These are phyloP conservation scores for Pseudocercospora musae DNA, from an alignment of 2,329 filamentous ascomycete species.

Conservation along the genomic window DNA sequence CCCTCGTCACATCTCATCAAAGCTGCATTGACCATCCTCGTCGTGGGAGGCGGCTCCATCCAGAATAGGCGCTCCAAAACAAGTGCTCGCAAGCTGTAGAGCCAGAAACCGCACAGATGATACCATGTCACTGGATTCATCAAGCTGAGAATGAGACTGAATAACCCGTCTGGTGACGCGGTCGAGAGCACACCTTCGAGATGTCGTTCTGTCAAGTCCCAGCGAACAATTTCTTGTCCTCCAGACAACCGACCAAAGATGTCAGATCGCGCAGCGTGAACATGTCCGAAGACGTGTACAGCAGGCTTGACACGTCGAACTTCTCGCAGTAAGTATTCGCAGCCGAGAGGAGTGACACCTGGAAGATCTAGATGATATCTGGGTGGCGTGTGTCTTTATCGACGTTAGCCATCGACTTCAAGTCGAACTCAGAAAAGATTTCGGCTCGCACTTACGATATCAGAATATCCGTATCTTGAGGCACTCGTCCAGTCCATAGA, in stretches of 20 bases:
- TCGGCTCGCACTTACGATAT: constrained; percentile 51
- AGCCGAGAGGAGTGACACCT: constrained; percentile 58
- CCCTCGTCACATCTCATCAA: constrained; percentile 51
- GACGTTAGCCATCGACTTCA: not conserved
- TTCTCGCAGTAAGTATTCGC: constrained; percentile 64
- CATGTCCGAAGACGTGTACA: constrained; percentile 81
- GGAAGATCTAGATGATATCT: constrained; percentile 66
- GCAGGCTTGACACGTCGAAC: constrained; percentile 70
- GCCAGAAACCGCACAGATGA: constrained; percentile 48
- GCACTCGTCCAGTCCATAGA: constrained; percentile 70
- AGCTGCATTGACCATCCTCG: constrained; percentile 60
- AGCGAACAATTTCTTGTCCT: constrained; percentile 67
- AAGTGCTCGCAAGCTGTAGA: constrained; percentile 36
- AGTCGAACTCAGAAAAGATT: not conserved
- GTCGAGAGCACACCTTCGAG: constrained; percentile 64
- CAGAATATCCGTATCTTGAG: constrained; percentile 70
- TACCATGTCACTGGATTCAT: constrained; percentile 47
- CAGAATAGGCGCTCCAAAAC: constrained; percentile 59
- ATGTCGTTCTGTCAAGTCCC: constrained; percentile 67
- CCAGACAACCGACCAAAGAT: constrained; percentile 39
- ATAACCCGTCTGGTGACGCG: constrained; percentile 34
- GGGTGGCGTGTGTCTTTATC: constrained; percentile 64
- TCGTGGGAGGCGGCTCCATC: constrained; percentile 37
- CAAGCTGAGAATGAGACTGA: constrained; percentile 32
- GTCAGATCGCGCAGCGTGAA: constrained; percentile 61